Base-by-base conservation (phyloP, 345 rosid genomes). In the Bruguiera gymnorhiza region DNA sequence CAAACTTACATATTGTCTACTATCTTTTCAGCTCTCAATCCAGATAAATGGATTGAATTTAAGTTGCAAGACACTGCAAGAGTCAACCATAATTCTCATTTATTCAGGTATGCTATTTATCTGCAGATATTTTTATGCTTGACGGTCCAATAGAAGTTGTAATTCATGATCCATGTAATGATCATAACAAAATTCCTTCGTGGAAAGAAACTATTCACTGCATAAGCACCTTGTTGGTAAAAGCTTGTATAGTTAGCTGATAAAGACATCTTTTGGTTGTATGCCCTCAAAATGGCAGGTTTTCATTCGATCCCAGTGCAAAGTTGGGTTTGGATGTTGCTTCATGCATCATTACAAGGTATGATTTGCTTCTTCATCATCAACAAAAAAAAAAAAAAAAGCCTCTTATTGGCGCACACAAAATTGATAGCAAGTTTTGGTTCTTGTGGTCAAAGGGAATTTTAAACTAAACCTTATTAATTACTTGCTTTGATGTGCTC, bases 21-120 rank as follows among this genome's bases (percentile, higher is more conserved):
- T 63, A 3, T 61, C 53, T 58, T 78, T 77, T 73, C 83, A 89
- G 97, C 98, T 75, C 87, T 93, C 63, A 89, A 86, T 68, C 88
- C 98, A 15, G 86, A 93, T 74, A 89, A 91, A 72, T 93, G 98
- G 98, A 83, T 83, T 83, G 97, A 83, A 82, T 93, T 93, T 74
- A 93, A 89, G 83, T 84, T 93, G 69, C 96, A 88, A 81, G 98
- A 93, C 74, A 88, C 96, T 57, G 98, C 94, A 31, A 86, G 89
- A 69, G 98, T 93, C 78, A 93, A 93, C 84, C 97, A 93, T 74
- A 89, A 93, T 79, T 72, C 88, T 65, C 94, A 93, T 57, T 75
- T 93, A 75, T 93, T 82, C 86, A 93, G 97, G 98, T 90, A 54
- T 69, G 23, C 58, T 69, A 27, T n/a, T 59, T 69, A 65, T 31